Base-by-base conservation (phyloP, 2,329 filamentous ascomycete genomes). In the Kalmusia sp. region DNA sequence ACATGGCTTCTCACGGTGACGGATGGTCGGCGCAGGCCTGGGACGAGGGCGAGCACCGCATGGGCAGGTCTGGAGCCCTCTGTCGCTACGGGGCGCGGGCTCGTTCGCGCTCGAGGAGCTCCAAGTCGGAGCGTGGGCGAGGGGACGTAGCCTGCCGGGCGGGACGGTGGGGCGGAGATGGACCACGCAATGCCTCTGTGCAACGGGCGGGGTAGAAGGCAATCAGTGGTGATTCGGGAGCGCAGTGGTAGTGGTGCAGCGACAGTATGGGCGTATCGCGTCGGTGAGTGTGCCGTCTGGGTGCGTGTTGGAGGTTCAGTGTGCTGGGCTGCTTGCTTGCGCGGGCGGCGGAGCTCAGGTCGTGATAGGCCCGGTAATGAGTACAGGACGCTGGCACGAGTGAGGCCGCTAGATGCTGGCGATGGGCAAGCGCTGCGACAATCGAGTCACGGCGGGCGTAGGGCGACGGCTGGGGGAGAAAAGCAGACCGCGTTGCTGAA, bases 1-100 rank as follows among this genome's bases (percentile, higher is more conserved):
- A 84, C 72, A 76, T 76, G 70, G 61, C 69, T 48, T 60, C 65
- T 67, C 56, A 61, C 41, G 55, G 48, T 55, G 52, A 62, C 58
- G 62, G 55, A 44, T 65, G 52, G 64, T 64, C 64, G 68, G 70
- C 70, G 68, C 70, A 65, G 66, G 69, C 71, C 69, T 70, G 61
- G 57, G 54, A 59, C 45, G 35, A 58, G 56, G 64, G 62, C 62
- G 55, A 64, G 65, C 63, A 67, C 70, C 65, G 69, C 71, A 74
- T 74, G 70, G 68, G 67, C 63, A 60, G 62, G 55, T 37, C 17
- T 38, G 58, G 52, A 49, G 38, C 57, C 47, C 52, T 59, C 54
- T 52, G 58, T 52, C 49, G 49, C 49, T 47, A 51, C 33, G 31
- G 25, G 22, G 44, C 52, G 35, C 50, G 19, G 17, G 40, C 30